Evolutionary conservation across 2,329 filamentous ascomycete genomes (phyloP).

Genomic region (Aspergillus floridensis): DNA sequence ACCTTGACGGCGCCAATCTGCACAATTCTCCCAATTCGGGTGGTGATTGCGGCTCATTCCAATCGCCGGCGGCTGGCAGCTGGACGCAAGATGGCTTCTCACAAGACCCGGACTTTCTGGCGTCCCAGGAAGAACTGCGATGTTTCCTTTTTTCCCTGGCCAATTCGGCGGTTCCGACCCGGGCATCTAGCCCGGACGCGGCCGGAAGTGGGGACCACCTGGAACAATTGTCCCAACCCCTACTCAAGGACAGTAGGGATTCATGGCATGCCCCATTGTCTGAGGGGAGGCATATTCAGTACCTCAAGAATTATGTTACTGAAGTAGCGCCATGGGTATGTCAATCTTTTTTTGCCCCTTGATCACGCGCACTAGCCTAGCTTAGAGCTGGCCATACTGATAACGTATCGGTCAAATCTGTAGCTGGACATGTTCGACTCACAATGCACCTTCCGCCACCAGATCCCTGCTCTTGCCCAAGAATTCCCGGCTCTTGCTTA

Average conservation of each 20-base stretch:
- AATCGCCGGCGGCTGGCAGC: constrained; percentile 10
- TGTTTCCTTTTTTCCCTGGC: constrained; percentile 46
- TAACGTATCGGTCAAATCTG: background rate
- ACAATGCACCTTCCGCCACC: constrained; percentile 52
- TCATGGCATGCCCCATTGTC: constrained; percentile 27
- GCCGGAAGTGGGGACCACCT: constrained; percentile 8
- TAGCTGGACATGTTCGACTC: constrained; percentile 59
- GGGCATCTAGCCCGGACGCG: constrained; percentile 36
- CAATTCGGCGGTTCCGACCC: constrained; percentile 44
- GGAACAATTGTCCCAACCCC: background rate
- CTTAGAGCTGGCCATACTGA: background rate
- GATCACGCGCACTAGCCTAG: background rate
- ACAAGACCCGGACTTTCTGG: constrained; percentile 45
- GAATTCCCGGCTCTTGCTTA: constrained; percentile 47
- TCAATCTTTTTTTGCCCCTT: background rate
- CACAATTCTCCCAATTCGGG: constrained; percentile 2
- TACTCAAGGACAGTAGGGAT: background rate
- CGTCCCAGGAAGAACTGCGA: constrained; percentile 47
- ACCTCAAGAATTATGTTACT: constrained; percentile 52
- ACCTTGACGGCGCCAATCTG: background rate
- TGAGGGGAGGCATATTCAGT: constrained; percentile 36
- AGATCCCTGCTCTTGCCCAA: constrained; percentile 51
- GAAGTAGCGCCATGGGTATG: constrained; percentile 54
- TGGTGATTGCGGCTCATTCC: background rate
- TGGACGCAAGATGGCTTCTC: constrained; percentile 31